A percentile compares a stretch with the other conserved stretches of the same genome.
These are phyloP conservation scores for Magnolia sinica DNA, from an alignment of 164 flowering plant species.

Conservation along the genomic window DNA sequence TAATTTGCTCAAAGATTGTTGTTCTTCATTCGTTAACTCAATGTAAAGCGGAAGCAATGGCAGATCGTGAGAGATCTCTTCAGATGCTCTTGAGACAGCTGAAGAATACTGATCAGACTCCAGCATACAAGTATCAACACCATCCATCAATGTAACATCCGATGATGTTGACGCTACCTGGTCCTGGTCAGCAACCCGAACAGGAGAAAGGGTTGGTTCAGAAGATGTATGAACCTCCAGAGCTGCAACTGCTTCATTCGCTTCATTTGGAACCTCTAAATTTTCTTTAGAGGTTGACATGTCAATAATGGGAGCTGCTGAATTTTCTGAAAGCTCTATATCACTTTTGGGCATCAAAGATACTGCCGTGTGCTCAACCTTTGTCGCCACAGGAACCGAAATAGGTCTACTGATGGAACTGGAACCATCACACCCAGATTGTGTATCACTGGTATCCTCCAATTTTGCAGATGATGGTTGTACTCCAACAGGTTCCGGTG, in stretches of 20 bases:
- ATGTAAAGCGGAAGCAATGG: slow-evolving; percentile 58
- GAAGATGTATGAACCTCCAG: slow-evolving; percentile 29
- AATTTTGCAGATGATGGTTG: slow-evolving; percentile 29
- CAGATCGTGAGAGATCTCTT: slow-evolving; percentile 54
- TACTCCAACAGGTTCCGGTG: slow-evolving; percentile 33
- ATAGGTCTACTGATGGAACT: slow-evolving; percentile 26
- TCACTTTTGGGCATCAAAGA: slow-evolving; percentile 35
- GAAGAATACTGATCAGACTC: slow-evolving; percentile 58
- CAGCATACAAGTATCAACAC: slow-evolving; percentile 29
- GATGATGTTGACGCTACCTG: slow-evolving; percentile 15
- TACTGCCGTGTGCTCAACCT: slow-evolving; percentile 29
- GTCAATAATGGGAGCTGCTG: slow-evolving; percentile 26
- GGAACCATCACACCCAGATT: slow-evolving; percentile 38
- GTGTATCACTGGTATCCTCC: slow-evolving; percentile 39
- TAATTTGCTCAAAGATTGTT: slow-evolving; percentile 31
- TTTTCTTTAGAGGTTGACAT: slow-evolving; percentile 28
- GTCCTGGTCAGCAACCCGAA: slow-evolving; percentile 33
- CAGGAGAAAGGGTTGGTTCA: slow-evolving; percentile 37
- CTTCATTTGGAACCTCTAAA: slow-evolving; percentile 26
- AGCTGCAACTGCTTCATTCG: slow-evolving; percentile 25
- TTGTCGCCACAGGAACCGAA: slow-evolving; percentile 22
- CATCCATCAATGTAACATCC: slow-evolving; percentile 28
- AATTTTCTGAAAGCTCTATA: slow-evolving; percentile 25
- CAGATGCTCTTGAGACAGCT: slow-evolving; percentile 40
- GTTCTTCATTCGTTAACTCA: slow-evolving; percentile 60